phyloP scores from a whole-genome alignment of 225 moss, liverwort and hornwort genomes.

The Sphagnum contortum region DNA sequence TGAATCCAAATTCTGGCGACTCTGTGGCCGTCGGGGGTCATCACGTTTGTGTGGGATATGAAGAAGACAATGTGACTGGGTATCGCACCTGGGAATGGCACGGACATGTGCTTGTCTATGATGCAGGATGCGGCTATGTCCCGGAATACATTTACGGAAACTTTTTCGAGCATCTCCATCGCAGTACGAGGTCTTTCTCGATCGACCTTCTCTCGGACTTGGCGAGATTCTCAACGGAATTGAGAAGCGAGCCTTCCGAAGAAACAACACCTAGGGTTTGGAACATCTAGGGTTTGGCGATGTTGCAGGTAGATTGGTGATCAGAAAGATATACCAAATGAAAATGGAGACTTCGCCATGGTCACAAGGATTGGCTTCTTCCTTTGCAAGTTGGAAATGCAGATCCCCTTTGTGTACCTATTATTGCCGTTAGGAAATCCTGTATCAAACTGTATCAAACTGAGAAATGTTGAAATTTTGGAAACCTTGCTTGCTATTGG shows the following conservation, averaged over 20 bases:
- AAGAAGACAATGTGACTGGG: slow-evolving; percentile 27
- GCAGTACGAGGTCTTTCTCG: slow-evolving; percentile 33
- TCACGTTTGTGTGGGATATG: slow-evolving; percentile 44
- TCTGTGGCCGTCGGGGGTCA: slow-evolving; percentile 38
- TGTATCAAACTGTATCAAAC: no score
- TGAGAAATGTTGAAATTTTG: no score
- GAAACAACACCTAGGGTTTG: no score
- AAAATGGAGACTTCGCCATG: no score
- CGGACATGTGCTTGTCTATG: slow-evolving; percentile 38
- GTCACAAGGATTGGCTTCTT: no score
- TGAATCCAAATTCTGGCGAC: slow-evolving; percentile 35
- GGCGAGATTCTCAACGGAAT: slow-evolving; percentile 32
- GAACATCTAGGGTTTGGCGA: no score
- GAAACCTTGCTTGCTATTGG: no score
- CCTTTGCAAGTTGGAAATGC: no score
- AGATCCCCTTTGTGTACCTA: no score
- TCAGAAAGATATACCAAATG: no score
- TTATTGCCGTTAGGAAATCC: no score
- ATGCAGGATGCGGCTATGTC: slow-evolving; percentile 26
- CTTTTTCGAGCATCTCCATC: slow-evolving; percentile 16
- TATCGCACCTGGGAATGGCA: slow-evolving; percentile 61
- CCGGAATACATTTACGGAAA: slow-evolving; percentile 57
- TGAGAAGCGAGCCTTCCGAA: slow-evolving; percentile 16
- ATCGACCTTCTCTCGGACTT: slow-evolving; percentile 32
- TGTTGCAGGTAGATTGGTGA: no score